phyloP scores from a whole-genome alignment of 768 basidiomycete genomes.

The Kwoniella sp. region DNA sequence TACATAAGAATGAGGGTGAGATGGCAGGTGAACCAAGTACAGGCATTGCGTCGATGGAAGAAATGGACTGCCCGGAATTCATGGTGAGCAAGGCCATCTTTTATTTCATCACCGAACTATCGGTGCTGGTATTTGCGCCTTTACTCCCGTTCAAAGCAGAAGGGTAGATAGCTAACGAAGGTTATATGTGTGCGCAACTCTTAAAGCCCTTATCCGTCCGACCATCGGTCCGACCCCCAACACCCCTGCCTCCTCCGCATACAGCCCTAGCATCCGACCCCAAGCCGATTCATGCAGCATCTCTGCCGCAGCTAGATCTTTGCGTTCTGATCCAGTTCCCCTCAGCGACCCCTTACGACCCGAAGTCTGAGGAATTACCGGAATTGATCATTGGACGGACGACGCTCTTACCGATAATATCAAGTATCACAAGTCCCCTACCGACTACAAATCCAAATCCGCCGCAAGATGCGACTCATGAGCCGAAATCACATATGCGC shows the following conservation, averaged over 20 bases:
- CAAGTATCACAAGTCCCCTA: too few species aligned
- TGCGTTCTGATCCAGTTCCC: constrained; percentile 20
- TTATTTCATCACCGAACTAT: too few species aligned
- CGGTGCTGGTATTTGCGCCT: too few species aligned
- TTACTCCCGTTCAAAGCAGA: too few species aligned
- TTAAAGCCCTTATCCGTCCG: too few species aligned
- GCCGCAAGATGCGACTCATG: neutral
- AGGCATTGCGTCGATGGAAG: neutral
- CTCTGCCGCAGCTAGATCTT: constrained; percentile 12
- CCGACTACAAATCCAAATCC: neutral
- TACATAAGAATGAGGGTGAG: neutral
- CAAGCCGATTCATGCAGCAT: neutral
- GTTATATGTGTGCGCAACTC: too few species aligned
- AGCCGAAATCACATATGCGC: neutral
- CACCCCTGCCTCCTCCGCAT: neutral
- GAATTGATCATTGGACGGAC: constrained; percentile 21
- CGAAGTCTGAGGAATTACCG: constrained; percentile 9
- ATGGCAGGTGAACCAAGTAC: neutral
- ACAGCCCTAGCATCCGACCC: neutral
- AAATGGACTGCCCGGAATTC: neutral
- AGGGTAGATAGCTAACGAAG: too few species aligned
- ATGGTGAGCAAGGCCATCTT: neutral
- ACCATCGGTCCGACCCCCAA: too few species aligned
- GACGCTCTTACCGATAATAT: constrained; percentile 8
- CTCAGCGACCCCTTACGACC: constrained; percentile 2